phyloP scores from a whole-genome alignment of 139 green algal genomes.

The Chlamydomonas sphaeroides region DNA sequence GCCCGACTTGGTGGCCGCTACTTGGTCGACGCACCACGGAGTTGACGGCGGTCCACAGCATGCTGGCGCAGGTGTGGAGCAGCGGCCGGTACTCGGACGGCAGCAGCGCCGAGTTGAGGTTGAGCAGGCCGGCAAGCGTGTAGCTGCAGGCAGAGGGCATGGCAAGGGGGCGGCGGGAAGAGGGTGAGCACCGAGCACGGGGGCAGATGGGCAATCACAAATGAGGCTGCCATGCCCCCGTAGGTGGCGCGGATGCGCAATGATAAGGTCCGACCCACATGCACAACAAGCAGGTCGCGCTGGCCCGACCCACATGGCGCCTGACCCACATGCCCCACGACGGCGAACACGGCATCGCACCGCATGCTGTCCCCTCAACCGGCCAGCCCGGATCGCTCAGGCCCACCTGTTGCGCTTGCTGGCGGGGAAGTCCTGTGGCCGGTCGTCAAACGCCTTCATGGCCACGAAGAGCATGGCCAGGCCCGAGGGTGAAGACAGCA shows the following conservation, averaged over 20 bases:
- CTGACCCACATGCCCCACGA: too few species aligned
- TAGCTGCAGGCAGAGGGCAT: background rate
- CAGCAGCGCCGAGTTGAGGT: conserved; percentile 68
- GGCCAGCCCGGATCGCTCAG: too few species aligned
- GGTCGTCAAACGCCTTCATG: conserved; percentile 52
- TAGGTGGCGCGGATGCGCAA: too few species aligned
- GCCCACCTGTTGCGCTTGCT: conserved; percentile 9
- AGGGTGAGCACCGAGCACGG: too few species aligned
- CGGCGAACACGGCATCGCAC: too few species aligned
- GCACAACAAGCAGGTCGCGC: too few species aligned
- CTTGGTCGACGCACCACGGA: conserved; percentile 8
- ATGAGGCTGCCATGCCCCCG: too few species aligned
- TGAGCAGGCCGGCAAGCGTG: conserved; percentile 57
- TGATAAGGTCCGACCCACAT: too few species aligned
- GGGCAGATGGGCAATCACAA: background rate
- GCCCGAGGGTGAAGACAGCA: conserved; percentile 57
- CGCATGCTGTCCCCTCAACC: too few species aligned
- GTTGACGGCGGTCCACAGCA: conserved; percentile 38
- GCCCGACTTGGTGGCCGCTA: too few species aligned
- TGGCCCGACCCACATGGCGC: too few species aligned
- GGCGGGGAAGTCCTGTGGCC: background rate
- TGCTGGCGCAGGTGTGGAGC: conserved; percentile 59
- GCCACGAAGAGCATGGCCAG: conserved; percentile 57
- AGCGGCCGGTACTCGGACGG: conserved; percentile 62
- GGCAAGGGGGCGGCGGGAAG: background rate